Evolutionary conservation across 163 green algal genomes (phyloP), one percentile per base, ranked within the genome.

Genomic region (Prototheca wickerhamii): DNA sequence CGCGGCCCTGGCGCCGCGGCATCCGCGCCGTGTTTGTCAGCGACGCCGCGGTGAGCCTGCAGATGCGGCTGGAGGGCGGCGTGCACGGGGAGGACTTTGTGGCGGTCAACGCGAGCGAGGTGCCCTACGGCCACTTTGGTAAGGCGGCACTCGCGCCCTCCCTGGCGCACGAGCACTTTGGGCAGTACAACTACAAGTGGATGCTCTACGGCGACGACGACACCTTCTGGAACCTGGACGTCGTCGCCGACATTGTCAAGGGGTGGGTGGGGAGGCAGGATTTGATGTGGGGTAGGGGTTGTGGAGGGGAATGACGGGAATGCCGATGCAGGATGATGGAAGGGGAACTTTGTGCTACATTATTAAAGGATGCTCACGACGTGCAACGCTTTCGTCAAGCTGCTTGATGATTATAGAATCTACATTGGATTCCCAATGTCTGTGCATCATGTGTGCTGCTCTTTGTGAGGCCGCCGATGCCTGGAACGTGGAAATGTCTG

Each of bases 141-240:
- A 70, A 70, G 63, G 63, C 63, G 52, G 62, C 62, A 17, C 61
- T 69, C 49, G 62, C 52, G 10, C 62, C 62, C 23, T 61, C 46
- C 26, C 21, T 61, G 10, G 62, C 28, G 26, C 46, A 58, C 3
- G 62, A 61, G 31, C 50, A 69, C 62, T 61, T 69, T 61, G 62
- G 62, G 23, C n/a, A 69, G 30, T 51, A 25, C 25, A 73, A 58
- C 21, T 77, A 74, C 71, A 65, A 70, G 58, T 78, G 71, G 71
- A 67, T 78, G 56, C 52, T 78, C 32, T 78, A 69, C 29, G 71
- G 71, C 5, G 71, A 74, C 35, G 71, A 78, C 53, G 71, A 77
- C 67, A 77, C 71, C 15, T 29, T 74, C 20, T 77, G 70, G 65
- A 66, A 67, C 58, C 60, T 76, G 37, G 70, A 76, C 50, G 51